Base-by-base conservation (phyloP, 1,139 yeast species). In the Chernovozyma aurita region DNA sequence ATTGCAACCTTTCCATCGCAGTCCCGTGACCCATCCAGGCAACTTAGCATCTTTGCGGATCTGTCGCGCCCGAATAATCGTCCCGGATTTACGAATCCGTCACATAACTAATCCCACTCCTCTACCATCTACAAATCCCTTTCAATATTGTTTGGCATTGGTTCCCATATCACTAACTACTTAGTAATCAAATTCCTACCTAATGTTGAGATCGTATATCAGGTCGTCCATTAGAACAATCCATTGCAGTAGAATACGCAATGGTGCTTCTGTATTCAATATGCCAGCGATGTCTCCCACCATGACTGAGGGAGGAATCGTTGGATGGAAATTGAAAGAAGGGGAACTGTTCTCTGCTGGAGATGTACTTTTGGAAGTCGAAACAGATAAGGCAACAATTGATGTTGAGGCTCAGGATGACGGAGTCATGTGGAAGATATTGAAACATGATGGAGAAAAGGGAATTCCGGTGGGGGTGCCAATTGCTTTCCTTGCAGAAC, bases 281-380 rank as follows among this genome's bases (percentile, higher is more conserved):
- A 92, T 92, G 97, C 98, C 98, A 3, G 97, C 98, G 20, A 86
- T 92, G 97, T 88, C 97, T 6, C 98, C 98, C 28, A 92, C 98
- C 16, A 92, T 92, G 98, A 87, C 92, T 21, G 88, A 82, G 55
- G 98, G 98, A 32, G 96, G 96, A n/a, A 76, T 92, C 48, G 87
- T 87, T n/a, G 72, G 78, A 38, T 92, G 98, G 98, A 86, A 87
- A 58, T 73, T 80, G 53, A 80, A 87, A 55, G 80, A 81, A 34
- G 97, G 96, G 33, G 94, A 86, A 12, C 43, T 68, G 6, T 90
- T 83, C 61, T 57, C 66, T 31, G 78, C 95, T 4, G 98, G 98
- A 21, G 97, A 92, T 54, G 88, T 85, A 3, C 62, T 88, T 38
- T 63, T 88, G 37, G 97, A 88, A 53, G 85, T 88, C 26, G 97